Conservation (phyloP, 495 filamentous ascomycete genomes). For the Hypomontagnella monticulosa region DNA sequence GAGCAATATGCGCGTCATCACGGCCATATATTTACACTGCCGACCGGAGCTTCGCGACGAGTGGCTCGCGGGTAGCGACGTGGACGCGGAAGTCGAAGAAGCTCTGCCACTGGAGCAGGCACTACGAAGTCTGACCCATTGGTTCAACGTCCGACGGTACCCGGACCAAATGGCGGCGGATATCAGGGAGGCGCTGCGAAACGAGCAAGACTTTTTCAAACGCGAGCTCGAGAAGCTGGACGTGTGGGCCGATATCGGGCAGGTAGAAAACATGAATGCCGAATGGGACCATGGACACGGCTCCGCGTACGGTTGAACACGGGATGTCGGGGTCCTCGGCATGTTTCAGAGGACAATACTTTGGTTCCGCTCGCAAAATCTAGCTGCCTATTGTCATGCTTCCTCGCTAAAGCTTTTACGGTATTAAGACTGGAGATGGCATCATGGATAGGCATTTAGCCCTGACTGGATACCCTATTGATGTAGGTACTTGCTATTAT, state of each 20-base stretch:
- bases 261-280: conserved; percentile 44
- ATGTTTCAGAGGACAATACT: background rate
- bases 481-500: background rate
- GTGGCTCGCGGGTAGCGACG: conserved; percentile 90
- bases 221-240: conserved; percentile 88
- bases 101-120: conserved; percentile 90
- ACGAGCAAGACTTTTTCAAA: conserved; percentile 89
- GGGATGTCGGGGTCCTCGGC: conserved; percentile 6
- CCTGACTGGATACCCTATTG: background rate
- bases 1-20: conserved; percentile 98
- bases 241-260: conserved; percentile 52
- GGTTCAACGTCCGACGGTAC: conserved; percentile 87
- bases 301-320: conserved; percentile 31
- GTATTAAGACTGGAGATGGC: background rate
- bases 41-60: conserved; percentile 92
- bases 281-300: conserved; percentile 47
- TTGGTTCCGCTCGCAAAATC: background rate
- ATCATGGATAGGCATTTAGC: conserved; percentile 1
- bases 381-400: background rate
- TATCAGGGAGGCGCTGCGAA: conserved; percentile 68
- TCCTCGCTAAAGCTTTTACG: background rate
- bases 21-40: conserved; percentile 92
- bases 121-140: conserved; percentile 84
- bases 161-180: conserved; percentile 81
- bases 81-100: conserved; percentile 93